Base-by-base conservation (phyloP, 73 alveolate genomes). In the Blepharisma japonicum region DNA sequence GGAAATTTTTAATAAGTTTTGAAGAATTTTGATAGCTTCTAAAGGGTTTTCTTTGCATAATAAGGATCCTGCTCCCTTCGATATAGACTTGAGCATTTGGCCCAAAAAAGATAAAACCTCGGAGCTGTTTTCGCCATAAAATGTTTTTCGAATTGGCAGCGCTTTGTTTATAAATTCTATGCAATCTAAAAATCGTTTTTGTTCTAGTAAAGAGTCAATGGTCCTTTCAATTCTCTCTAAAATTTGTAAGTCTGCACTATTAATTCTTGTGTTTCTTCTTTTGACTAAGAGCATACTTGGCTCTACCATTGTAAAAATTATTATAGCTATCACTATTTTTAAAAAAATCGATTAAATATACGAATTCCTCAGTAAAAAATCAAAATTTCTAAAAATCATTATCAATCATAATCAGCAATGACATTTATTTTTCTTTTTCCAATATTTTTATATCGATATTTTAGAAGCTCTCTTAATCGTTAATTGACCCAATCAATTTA, bases 161-260 rank as follows among this genome's bases (percentile, higher is more conserved):
- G 74, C 74, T 39, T 61, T n/a, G 74, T 61, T 61, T 39, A 61
- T 61, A 25, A n/a, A 61, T 14, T 61, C 74, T 61, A 39, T 20
- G 46, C 49, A n/a, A 14, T 61, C 23, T 18, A 8, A 9, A 25
- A 25, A 14, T 5, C 23, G 14, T 4, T 39, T 39, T 3, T 14
- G 14, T 14, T 39, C 23, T 61, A 61, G 23, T 14, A 61, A 48
- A 61, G 74, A 61, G 18, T 61, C 74, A 14, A 61, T 9, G 2
- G 74, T 39, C 14, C 74, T 61, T n/a, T 61, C 74, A 61, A 61
- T n/a, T 20, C 74, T 39, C 5, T 61, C 74, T 61, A 61, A 61
- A 14, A 61, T 8, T 8, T 61, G 74, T 8, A 61, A 61, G 23
- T 61, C 74, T 61, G 14, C 74, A 61, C 18, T 20, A 61, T 25